A percentile compares a stretch with the other conserved stretches of the same genome.
Evolutionary conservation across 2,329 filamentous ascomycete genomes (phyloP).

Genomic region (Exophiala lecanii-corni): DNA sequence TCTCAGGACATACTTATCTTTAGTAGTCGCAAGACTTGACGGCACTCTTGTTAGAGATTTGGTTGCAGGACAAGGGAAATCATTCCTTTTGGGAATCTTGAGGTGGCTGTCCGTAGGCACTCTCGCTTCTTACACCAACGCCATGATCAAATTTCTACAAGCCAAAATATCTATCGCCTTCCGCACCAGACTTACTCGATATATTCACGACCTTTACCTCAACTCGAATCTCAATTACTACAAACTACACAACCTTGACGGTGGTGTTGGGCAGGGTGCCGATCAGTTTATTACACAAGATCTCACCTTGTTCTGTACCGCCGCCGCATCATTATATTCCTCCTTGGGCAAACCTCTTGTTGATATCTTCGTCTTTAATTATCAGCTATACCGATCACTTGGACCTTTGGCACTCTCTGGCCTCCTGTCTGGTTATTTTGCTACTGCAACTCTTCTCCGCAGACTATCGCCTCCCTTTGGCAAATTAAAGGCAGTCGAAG

Average conservation of each 20-base stretch:
- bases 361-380: slow-evolving; percentile 97
- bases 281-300: slow-evolving; percentile 99
- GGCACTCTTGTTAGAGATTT: slow-evolving; percentile 94
- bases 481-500: slow-evolving; percentile 93
- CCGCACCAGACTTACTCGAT: slow-evolving; percentile 86
- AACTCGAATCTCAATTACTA: slow-evolving; percentile 96
- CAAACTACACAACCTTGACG: slow-evolving; percentile 87
- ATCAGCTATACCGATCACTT: slow-evolving; percentile 87
- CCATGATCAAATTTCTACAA: slow-evolving; percentile 98
- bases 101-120: slow-evolving; percentile 96
- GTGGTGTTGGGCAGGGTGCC: slow-evolving; percentile 82
- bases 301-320: slow-evolving; percentile 87
- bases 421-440: slow-evolving; percentile 85
- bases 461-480: slow-evolving; percentile 91
- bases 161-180: slow-evolving; percentile 98
- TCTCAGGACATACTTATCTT: slow-evolving; percentile 85
- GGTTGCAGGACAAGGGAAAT: slow-evolving; percentile 86
- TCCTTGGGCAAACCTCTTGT: slow-evolving; percentile 96
- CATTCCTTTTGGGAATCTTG: slow-evolving; percentile 79
- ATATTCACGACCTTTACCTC: slow-evolving; percentile 95
- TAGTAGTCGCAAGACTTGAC: slow-evolving; percentile 87
- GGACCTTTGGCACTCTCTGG: slow-evolving; percentile 83
- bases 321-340: slow-evolving; percentile 88
- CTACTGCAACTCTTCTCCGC: slow-evolving; percentile 84
- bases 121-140: slow-evolving; percentile 93